Percentiles rank a stretch among this genome's conserved stretches.
Evolutionary conservation across 305 asterid genomes (phyloP).

Genomic region (Solanum hybrid): DNA sequence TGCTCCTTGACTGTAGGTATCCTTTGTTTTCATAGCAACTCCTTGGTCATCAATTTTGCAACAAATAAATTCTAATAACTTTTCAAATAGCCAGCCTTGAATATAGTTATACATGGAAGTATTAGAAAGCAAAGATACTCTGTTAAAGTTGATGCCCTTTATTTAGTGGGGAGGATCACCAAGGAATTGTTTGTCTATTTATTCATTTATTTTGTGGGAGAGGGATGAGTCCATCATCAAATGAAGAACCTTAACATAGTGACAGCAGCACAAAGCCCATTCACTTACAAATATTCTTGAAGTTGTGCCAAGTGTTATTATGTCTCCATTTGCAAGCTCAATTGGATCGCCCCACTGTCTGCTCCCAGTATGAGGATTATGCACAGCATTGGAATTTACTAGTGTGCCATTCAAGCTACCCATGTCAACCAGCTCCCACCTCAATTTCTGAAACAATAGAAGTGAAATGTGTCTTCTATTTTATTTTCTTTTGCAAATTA

Average conservation of each 20-base stretch:
- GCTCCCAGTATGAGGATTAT: conserved; percentile 53
- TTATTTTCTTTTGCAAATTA: conserved; percentile 7
- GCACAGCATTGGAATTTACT: conserved; percentile 57
- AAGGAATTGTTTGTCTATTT: background rate
- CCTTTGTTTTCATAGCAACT: conserved; percentile 1
- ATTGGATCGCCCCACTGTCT: conserved; percentile 78
- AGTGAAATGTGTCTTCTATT: conserved; percentile 2
- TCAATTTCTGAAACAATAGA: conserved; percentile 52
- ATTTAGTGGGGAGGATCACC: background rate
- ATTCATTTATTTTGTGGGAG: background rate
- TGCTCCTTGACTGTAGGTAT: background rate
- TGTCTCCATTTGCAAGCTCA: conserved; percentile 69
- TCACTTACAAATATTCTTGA: conserved; percentile 59
- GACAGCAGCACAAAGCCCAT: background rate
- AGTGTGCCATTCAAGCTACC: conserved; percentile 96
- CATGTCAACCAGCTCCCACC: conserved; percentile 99
- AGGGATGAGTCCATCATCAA: background rate
- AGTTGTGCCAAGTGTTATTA: conserved; percentile 75
- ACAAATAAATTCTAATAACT: background rate
- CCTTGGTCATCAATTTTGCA: background rate
- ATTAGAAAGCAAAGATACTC: background rate
- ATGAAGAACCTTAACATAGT: background rate
- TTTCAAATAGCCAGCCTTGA: background rate
- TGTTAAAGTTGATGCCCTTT: background rate
- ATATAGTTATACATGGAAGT: background rate